phyloP scores from a whole-genome alignment of 2,329 filamentous ascomycete species.

The Bisporella sp. region DNA sequence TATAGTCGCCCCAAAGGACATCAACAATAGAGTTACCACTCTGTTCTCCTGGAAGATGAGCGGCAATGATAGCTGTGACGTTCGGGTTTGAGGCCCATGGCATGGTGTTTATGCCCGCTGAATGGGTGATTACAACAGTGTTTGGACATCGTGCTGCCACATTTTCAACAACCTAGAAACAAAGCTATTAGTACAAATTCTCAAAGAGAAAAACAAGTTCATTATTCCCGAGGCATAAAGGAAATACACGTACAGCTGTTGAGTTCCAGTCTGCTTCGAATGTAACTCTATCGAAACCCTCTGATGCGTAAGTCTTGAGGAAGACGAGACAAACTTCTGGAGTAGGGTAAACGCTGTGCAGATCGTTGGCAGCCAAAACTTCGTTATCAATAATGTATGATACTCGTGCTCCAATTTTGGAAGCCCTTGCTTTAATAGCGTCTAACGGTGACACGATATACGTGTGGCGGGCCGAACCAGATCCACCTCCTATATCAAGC shows the following conservation, averaged over 20 bases:
- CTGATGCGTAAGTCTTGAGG: slow-evolving; percentile 61
- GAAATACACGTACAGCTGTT: background rate
- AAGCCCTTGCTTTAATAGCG: slow-evolving; percentile 36
- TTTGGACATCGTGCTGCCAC: slow-evolving; percentile 46
- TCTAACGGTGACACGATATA: slow-evolving; percentile 53
- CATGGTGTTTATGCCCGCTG: slow-evolving; percentile 57
- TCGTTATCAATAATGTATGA: slow-evolving; percentile 22
- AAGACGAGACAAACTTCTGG: slow-evolving; percentile 62
- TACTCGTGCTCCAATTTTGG: slow-evolving; percentile 3
- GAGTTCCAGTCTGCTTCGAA: slow-evolving; percentile 16
- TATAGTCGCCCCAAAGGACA: slow-evolving; percentile 52
- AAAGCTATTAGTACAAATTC: no score
- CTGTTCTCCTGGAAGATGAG: slow-evolving; percentile 52
- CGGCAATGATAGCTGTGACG: slow-evolving; percentile 53
- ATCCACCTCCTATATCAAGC: slow-evolving; percentile 16
- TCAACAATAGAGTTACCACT: slow-evolving; percentile 54
- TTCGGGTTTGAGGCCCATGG: slow-evolving; percentile 51
- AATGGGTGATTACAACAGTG: slow-evolving; percentile 61
- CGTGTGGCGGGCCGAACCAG: slow-evolving; percentile 46
- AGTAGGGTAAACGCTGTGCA: slow-evolving; percentile 31
- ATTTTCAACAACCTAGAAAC: slow-evolving; percentile 11
- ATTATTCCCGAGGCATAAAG: no score
- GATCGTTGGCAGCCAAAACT: slow-evolving; percentile 28
- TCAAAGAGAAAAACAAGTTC: no score
- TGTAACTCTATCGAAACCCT: slow-evolving; percentile 55